Evolutionary conservation across 345 rosid species (phyloP).

Genomic region (Populus euphratica): DNA sequence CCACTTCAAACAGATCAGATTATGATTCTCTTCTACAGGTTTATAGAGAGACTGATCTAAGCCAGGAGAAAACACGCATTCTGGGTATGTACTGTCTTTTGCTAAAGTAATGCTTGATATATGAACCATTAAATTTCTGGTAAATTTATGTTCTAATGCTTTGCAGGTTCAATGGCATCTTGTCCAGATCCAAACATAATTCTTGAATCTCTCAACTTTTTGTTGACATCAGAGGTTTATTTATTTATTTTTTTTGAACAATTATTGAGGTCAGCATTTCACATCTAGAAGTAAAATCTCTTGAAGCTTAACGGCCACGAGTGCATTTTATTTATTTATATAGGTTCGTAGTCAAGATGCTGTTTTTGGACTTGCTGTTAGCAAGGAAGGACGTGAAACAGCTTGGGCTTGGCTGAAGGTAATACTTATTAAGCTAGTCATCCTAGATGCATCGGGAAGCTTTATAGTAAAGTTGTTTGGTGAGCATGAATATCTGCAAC

Average conservation of each 20-base stretch:
- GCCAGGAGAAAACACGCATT: constrained; percentile 96
- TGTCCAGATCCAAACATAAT: constrained; percentile 60
- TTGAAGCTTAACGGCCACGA: background rate
- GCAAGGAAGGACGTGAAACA: constrained; percentile 83
- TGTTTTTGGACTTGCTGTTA: constrained; percentile 61
- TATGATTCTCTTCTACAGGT: constrained; percentile 75
- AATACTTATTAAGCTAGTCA: background rate
- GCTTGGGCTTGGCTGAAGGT: constrained; percentile 95
- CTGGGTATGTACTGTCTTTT: constrained; percentile 41
- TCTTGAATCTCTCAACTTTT: constrained; percentile 70
- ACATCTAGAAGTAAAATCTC: background rate
- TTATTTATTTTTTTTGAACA: background rate
- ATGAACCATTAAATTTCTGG: constrained; percentile 2
- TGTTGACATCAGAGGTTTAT: constrained; percentile 64
- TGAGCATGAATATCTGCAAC: too few species aligned
- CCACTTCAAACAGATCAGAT: constrained; percentile 52
- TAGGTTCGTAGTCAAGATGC: constrained; percentile 95
- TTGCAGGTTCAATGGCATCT: constrained; percentile 67
- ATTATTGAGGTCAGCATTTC: constrained; percentile 3
- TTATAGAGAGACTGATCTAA: constrained; percentile 88
- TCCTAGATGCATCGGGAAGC: background rate
- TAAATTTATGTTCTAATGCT: background rate
- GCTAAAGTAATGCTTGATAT: background rate
- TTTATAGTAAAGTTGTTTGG: background rate
- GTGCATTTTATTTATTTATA: constrained; percentile 3